Evolutionary conservation across 2,329 filamentous ascomycete genomes (phyloP), one percentile per base, ranked within the genome.

Genomic region (Colletotrichum eleusines): DNA sequence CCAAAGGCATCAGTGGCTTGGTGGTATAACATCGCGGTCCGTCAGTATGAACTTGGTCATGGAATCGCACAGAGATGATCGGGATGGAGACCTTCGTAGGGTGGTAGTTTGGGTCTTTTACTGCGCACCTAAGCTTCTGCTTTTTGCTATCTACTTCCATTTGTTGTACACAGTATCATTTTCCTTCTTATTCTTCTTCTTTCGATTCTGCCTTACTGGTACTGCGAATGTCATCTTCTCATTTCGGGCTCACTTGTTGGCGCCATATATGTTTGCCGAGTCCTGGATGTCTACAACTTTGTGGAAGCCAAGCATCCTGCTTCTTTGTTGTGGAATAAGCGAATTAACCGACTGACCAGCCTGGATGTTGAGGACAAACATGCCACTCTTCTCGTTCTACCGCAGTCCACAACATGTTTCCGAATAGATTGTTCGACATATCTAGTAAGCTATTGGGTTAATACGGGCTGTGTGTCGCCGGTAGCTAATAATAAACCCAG

Each of bases 11-110:
- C n/a, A 26, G n/a, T 61, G 67, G 55, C 26, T 48, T n/a, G 35
- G 63, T 31, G 55, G 55, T 61, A 66, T 48, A 61, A 61, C 63
- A 33, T 55, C 40, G 40, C 54, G 53, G 28, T 46, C 46, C 63
- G 54, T 55, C 48, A 50, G 33, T 66, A 31, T 55, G 67, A 69
- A 61, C 46, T 55, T 66, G 54, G 48, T 60, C 31, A 67, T 54
- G 26, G 42, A 61, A 70, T 60, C 28, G n/a, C 40, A 16, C 53
- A 26, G 14, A 55, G 23, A 38, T 31, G 5, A 50, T 28, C 16
- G 2, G 23, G 46, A 54, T 63, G 50, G 18, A 51, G 23, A 33
- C 4, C 42, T 70, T 67, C n/a, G 40, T 51, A 66, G 48, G 55
- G 55, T 42, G 20, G 42, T 23, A 53, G 23, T 57, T 51, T 26